Evolutionary conservation across 2,329 filamentous ascomycete genomes (phyloP), one percentile per base, ranked within the genome.

Genomic region (Talaromyces amestolkiae): DNA sequence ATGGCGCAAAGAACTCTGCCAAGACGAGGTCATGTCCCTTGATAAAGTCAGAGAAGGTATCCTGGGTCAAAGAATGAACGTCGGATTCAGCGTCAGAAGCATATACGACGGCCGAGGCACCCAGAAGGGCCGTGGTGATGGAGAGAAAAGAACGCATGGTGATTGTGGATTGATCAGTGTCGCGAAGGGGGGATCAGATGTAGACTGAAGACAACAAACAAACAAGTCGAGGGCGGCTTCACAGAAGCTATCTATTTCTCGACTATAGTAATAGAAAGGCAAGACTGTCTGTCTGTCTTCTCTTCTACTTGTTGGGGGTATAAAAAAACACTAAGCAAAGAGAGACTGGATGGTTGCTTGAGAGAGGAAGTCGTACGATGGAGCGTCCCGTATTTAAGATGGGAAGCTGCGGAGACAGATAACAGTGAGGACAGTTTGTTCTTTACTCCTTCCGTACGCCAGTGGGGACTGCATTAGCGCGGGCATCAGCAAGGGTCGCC

Each of bases 1-100:
- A 96, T 73, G 94, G 93, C 71, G 94, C 94, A 79, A 92, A 97
- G 88, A 97, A 99, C 84, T 99, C 93, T 73, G 93, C 93, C 68
- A 99, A 89, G 64, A 97, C 94, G 65, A 99, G 86, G 73, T 92
- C 89, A 79, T 98, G 91, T 73, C 88, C 82, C 78, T 90, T 90
- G 76, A 99, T 83, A 80, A 97, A 99, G 68, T 89, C 86, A 72
- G 91, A 86, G 79, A 99, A 99, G 70, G 86, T 92, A 76, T 94
- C 92, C 79, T 89, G 89, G 80, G 91, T 96, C 70, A 99, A 85
- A 72, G 92, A 87, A 74, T 87, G 81, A 70, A 99, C 95, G 78
- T 98, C 93, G 56, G 92, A 96, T 49, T 73, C 69, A 35, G 71
- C 70, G 27, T 78, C 77, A 35, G 75, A 59, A 59, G 77, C 77